phyloP scores from a whole-genome alignment of 2,329 filamentous ascomycete species.

The Alternaria incomplexa region DNA sequence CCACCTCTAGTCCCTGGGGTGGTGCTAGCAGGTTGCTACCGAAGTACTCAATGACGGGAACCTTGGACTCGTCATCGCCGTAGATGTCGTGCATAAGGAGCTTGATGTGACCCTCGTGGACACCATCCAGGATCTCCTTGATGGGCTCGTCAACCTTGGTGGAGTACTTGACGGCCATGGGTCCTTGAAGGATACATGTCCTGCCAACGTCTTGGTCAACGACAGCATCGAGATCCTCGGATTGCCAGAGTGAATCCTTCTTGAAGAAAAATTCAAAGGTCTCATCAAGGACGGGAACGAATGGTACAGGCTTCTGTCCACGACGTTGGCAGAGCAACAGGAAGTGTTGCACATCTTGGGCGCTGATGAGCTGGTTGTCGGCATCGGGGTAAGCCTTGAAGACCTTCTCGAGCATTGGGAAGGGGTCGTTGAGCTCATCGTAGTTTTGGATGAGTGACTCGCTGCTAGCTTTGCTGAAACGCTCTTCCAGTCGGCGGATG shows the following conservation, averaged over 20 bases:
- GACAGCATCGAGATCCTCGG: conserved; percentile 94
- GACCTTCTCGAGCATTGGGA: conserved; percentile 76
- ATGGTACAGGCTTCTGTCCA: conserved; percentile 94
- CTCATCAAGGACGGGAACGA: conserved; percentile 92
- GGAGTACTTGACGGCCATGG: conserved; percentile 89
- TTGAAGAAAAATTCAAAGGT: conserved; percentile 99
- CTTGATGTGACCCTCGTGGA: conserved; percentile 87
- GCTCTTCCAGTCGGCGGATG: conserved; percentile 95
- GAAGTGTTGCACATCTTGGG: conserved; percentile 98
- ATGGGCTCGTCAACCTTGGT: conserved; percentile 91
- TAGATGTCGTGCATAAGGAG: conserved; percentile 82
- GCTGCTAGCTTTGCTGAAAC: conserved; percentile 80
- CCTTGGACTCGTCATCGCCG: conserved; percentile 70
- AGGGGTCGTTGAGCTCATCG: conserved; percentile 83
- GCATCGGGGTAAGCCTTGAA: conserved; percentile 84
- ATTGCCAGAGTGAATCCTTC: conserved; percentile 99
- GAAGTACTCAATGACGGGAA: conserved; percentile 93
- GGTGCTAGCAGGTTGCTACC: conserved; percentile 82
- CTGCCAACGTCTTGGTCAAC: conserved; percentile 95
- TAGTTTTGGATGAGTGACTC: conserved; percentile 89
- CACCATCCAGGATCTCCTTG: conserved; percentile 89
- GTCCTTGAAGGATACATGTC: conserved; percentile 95
- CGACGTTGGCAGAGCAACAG: conserved; percentile 88
- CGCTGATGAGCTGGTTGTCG: conserved; percentile 90
- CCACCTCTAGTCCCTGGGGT: conserved; percentile 71